Evolutionary conservation across 1,139 yeast genomes (phyloP), one percentile per base, ranked within the genome.

Genomic region (Komagataea norvegica): DNA sequence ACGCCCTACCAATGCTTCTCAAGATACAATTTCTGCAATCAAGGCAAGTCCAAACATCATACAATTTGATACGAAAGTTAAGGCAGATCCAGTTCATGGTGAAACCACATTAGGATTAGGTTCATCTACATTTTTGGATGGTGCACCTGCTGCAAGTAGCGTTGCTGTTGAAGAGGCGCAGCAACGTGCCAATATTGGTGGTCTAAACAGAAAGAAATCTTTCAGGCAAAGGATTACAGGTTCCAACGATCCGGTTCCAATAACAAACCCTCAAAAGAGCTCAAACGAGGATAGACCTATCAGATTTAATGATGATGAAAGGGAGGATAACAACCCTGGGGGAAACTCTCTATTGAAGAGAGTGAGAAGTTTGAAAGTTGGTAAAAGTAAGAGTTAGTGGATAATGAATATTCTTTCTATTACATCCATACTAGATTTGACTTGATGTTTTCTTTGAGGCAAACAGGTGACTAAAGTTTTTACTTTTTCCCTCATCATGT

Each of bases 81-180:
- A 79, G 56, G 74, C 86, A 9, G 72, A 70, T 31, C 86, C 85
- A 20, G 75, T 89, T 14, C 96, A 89, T 59, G 98, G 97, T 14
- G 75, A 76, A 33, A 70, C 82, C 3, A 84, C 96, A 1, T 72
- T 82, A 40, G 98, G 98, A 1, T 70, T 91, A 36, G 98, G 98
- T 4, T 76, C 93, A 2, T 74, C 95, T 2, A 91, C 98, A 0
- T 91, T 91, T 58, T 61, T 91, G 48, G 97, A 91, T 59, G 98
- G 98, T 25, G 93, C 97, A 0, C 97, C 97, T 14, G 98, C 96
- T 4, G 80, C 95, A 21, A 64, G 67, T 14, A 64, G 61, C 6
- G 71, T 75, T n/a, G 62, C 64, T 23, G 54, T 52, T 33, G 65
- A 66, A 36, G 68, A 67, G 20, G 55, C 60, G 8, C 51, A 50